phyloP scores from a whole-genome alignment of 2,329 filamentous ascomycete species.

The Fusarium sp. region DNA sequence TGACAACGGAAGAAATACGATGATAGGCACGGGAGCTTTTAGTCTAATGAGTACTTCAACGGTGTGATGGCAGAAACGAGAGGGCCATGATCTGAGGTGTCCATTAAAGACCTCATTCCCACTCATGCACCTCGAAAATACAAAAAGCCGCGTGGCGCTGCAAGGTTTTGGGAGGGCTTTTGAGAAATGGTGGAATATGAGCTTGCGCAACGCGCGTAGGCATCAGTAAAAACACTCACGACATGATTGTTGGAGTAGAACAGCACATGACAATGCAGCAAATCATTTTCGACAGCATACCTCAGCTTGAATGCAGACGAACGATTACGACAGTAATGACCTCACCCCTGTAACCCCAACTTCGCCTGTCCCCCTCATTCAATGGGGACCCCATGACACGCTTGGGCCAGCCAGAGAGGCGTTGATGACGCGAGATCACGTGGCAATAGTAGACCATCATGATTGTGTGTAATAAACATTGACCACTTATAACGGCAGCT shows the following conservation, averaged over 20 bases:
- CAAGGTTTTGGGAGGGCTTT: conserved; percentile 40
- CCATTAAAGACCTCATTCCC: conserved; percentile 10
- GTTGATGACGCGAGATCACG: conserved; percentile 50
- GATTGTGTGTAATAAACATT: background rate
- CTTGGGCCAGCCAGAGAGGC: conserved; percentile 34
- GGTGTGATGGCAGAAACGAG: background rate
- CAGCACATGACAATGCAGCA: background rate
- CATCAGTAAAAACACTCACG: background rate
- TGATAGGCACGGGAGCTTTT: background rate
- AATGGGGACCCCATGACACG: conserved; percentile 25
- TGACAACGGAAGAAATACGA: background rate
- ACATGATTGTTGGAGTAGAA: background rate
- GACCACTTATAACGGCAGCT: background rate
- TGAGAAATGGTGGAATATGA: background rate
- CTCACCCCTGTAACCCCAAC: conserved; percentile 29
- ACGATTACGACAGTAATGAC: conserved; percentile 13
- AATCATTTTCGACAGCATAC: background rate
- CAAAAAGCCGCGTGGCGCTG: conserved; percentile 37
- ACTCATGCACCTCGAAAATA: conserved; percentile 23
- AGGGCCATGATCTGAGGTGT: conserved; percentile 5
- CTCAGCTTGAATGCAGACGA: background rate
- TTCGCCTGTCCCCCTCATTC: conserved; percentile 24
- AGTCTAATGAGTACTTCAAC: background rate
- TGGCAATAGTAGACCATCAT: conserved; percentile 27
- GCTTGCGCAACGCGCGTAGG: conserved; percentile 17